Percentiles rank a stretch among this genome's conserved stretches.
These are phyloP conservation scores for Musa itinerans DNA, from an alignment of 176 grass and related monocot genomes.

Conservation along the genomic window DNA sequence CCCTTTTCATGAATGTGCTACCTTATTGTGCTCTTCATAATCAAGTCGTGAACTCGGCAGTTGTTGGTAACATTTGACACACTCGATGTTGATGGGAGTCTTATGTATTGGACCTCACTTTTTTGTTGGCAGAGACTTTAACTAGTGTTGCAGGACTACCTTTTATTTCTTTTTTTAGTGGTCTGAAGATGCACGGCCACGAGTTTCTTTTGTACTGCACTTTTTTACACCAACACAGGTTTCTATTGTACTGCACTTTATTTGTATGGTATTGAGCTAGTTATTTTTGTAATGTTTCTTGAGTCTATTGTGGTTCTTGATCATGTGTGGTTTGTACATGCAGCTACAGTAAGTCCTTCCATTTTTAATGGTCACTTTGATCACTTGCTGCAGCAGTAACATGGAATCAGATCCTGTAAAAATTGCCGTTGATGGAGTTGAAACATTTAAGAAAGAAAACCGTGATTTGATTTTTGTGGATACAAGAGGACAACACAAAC, in stretches of 20 bases:
- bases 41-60: not conserved
- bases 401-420: slow-evolving; percentile 95
- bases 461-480: slow-evolving; percentile 95
- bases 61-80: not conserved
- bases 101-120: not conserved
- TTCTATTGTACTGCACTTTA: no score
- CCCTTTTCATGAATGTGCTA: not conserved
- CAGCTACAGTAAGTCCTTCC: not conserved
- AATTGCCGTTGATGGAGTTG: slow-evolving; percentile 91
- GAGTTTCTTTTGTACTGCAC: no score
- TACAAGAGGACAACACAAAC: slow-evolving; percentile 92
- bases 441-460: slow-evolving; percentile 90
- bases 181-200: no score
- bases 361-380: slow-evolving; percentile 19
- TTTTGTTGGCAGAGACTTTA: no score
- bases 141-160: no score
- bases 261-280: no score
- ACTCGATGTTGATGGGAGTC: not conserved
- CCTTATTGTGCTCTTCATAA: not conserved
- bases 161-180: no score
- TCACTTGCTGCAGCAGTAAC: slow-evolving; percentile 43
- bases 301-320: no score
- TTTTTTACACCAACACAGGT: no score
- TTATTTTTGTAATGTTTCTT: no score
- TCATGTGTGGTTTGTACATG: not conserved